These are phyloP conservation scores for Breynia disticha DNA, from an alignment of 441 rosid species.

Conservation along the genomic window DNA sequence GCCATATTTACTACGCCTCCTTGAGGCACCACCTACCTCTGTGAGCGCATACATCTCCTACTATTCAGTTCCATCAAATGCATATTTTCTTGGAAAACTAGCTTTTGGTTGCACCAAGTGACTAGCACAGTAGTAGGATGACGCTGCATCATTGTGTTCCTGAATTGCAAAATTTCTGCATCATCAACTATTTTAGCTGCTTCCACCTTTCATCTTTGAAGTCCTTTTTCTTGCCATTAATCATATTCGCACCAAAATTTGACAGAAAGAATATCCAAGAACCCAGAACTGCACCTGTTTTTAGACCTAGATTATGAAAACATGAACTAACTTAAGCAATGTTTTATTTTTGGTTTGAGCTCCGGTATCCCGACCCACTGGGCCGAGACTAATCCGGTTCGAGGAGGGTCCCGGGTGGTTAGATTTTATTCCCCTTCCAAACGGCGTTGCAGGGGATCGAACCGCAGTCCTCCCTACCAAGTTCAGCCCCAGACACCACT, in stretches of 20 bases:
- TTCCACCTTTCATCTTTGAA: conserved; percentile 86
- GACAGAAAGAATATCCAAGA: not conserved
- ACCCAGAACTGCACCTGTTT: no score
- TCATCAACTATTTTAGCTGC: conserved; percentile 40
- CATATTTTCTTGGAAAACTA: conserved; percentile 18
- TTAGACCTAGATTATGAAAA: no score
- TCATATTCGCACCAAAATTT: not conserved
- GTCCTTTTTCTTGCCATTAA: conserved; percentile 88
- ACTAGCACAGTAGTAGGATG: conserved; percentile 15
- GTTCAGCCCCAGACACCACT: no score
- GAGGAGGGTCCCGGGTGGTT: no score
- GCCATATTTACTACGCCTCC: conserved; percentile 14
- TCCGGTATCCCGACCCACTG: no score
- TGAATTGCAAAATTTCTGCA: conserved; percentile 11
- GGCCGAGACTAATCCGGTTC: no score
- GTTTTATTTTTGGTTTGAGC: no score
- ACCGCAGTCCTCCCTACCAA: no score
- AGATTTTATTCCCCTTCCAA: no score
- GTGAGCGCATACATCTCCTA: conserved; percentile 25
- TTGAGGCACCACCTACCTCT: conserved; percentile 15
- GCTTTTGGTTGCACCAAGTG: conserved; percentile 9
- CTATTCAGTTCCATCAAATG: conserved; percentile 24
- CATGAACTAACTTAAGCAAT: not conserved
- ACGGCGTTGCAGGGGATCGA: no score
- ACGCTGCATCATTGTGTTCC: conserved; percentile 15